Evolutionary conservation across 2,329 filamentous ascomycete genomes (phyloP), one percentile per base, ranked within the genome.

Genomic region (Myrmaecium sp.): DNA sequence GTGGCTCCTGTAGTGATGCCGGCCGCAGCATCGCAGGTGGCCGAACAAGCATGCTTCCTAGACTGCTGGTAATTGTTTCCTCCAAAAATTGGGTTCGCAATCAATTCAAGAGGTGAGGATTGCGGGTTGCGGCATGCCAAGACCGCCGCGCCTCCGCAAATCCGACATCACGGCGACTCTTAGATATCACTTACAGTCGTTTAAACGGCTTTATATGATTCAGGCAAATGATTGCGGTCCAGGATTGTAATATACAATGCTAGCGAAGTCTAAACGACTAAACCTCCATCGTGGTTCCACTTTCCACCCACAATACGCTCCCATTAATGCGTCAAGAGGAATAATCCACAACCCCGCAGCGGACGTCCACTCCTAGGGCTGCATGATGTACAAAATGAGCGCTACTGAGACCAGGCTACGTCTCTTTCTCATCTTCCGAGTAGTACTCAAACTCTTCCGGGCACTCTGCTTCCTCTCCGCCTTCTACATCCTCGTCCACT

Each of bases 401-500:
- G 23, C 21, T 21, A 23, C 8, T 32, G 27, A 24, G 25, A 37
- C 40, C 45, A 21, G n/a, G 39, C 19, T 48, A 43, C 17, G 50
- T 53, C 15, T 55, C 53, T 6, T 47, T 53, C 25, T 69, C 70
- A 3, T 60, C 65, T 28, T 81, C 77, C 4, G 74, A 74, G 40
- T 75, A 72, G 49, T 89, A 84, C 33, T 86, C 77, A 52, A 89
- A 89, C 27, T 80, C 74, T 7, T 58, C 55, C 4, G 80, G 81
- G 5, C 69, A 49, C 19, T 64, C 57, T 2, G 80, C 80, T 46
- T 86, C 80, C 40, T 77, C 74, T 8, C 68, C 74, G 17, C 64
- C 73, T 34, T 81, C 76, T 6, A 64, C 70, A 41, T 86, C 79
- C 51, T 95, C 86, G 41, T 94, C 84, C 4, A 92, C 71, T 5